Percentiles rank a stretch among this genome's conserved stretches.
Evolutionary conservation across 2,329 filamentous ascomycete species (phyloP).

Genomic region (Diplodia mutila): DNA sequence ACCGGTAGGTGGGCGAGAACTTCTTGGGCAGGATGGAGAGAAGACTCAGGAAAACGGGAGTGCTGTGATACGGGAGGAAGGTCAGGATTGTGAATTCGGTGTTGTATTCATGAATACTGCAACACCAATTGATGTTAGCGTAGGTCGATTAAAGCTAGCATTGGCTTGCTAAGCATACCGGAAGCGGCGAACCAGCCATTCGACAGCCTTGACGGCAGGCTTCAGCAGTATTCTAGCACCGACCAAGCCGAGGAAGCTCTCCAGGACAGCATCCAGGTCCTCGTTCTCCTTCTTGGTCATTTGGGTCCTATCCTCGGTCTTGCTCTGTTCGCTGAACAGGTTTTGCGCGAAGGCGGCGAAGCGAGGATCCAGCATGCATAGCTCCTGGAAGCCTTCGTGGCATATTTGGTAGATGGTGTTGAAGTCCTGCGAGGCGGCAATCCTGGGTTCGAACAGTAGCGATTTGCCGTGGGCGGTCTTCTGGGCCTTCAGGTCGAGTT

Average conservation of each 20-base stretch:
- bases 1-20: constrained; percentile 76
- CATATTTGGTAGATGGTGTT: constrained; percentile 87
- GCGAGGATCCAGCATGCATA: constrained; percentile 82
- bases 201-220: constrained; percentile 86
- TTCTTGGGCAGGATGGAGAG: constrained; percentile 82
- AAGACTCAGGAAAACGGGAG: constrained; percentile 81
- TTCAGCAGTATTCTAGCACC: constrained; percentile 78
- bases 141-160: constrained; percentile 24
- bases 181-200: constrained; percentile 93
- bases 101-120: constrained; percentile 88
- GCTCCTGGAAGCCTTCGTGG: constrained; percentile 84
- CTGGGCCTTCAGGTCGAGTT: constrained; percentile 90
- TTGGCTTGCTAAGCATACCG: constrained; percentile 57
- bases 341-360: constrained; percentile 75
- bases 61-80: constrained; percentile 90
- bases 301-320: constrained; percentile 81
- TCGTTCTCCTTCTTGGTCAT: constrained; percentile 82
- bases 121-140: constrained; percentile 26
- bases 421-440: constrained; percentile 86
- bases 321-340: constrained; percentile 93
- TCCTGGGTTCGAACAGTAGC: constrained; percentile 84
- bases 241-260: constrained; percentile 80
- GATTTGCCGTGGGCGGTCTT: constrained; percentile 92
- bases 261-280: constrained; percentile 75
- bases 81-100: constrained; percentile 76